These are phyloP conservation scores for Celoporthe dispersa DNA, from an alignment of 2,329 filamentous ascomycete genomes.

Conservation along the genomic window DNA sequence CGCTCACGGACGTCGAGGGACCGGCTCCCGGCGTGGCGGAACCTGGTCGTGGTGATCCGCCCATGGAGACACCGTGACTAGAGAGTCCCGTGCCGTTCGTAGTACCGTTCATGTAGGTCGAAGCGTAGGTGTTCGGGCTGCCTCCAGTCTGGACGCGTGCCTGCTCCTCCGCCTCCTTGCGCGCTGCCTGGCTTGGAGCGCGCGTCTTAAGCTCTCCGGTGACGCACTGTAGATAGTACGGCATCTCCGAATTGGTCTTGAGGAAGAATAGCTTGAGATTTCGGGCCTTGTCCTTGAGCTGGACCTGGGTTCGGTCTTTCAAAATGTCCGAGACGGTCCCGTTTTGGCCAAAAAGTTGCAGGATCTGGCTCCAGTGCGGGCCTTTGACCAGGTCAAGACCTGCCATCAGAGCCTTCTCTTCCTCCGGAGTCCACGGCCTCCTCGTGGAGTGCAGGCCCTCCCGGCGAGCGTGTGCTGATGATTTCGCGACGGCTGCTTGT, in stretches of 20 bases:
- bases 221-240: conserved; percentile 83
- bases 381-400: conserved; percentile 88
- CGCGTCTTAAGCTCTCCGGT: conserved; percentile 89
- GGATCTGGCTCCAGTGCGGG: conserved; percentile 91
- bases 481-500: conserved; percentile 62
- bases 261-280: conserved; percentile 91
- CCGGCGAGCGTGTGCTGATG: conserved; percentile 57
- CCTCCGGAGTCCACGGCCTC: conserved; percentile 84
- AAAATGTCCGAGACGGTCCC: conserved; percentile 82
- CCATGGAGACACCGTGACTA: conserved; percentile 14
- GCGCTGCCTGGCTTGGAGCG: conserved; percentile 73
- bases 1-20: conserved; percentile 9
- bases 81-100: conserved; percentile 13
- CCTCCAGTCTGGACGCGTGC: conserved; percentile 65
- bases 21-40: conserved; percentile 17
- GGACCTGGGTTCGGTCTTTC: conserved; percentile 88
- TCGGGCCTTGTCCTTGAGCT: conserved; percentile 88
- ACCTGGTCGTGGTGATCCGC: conserved; percentile 18
- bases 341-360: conserved; percentile 79
- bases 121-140: conserved; percentile 49
- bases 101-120: conserved; percentile 22
- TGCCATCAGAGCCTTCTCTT: conserved; percentile 88
- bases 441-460: conserved; percentile 66
- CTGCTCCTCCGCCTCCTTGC: conserved; percentile 69
- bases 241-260: conserved; percentile 89